Base-by-base conservation (phyloP, 2,329 filamentous ascomycete genomes). In the Calcarisporium arbuscula region DNA sequence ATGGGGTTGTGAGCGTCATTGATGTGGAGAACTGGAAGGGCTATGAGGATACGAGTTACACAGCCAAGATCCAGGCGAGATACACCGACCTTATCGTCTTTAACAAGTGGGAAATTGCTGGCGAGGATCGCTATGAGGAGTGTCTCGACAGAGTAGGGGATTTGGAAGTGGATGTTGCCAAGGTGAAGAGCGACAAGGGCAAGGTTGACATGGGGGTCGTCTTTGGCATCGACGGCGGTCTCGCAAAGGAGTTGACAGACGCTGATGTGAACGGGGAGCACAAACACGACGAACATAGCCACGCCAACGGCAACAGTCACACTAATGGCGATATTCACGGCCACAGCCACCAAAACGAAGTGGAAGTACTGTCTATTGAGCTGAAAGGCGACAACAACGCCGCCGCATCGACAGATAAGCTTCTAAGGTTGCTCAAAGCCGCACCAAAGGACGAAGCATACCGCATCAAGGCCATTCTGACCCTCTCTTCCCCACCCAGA, bases 11-110 rank as follows among this genome's bases (percentile, higher is more conserved):
- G 43, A 86, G 79, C 48, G 88, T 95, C 16, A 80, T 95, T 39
- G 89, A 95, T 52, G 88, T 94, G 9, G 89, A 95, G 72, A 95
- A 95, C 54, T 95, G 88, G 88, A 67, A 79, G 51, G 89, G 89
- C 0, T 95, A 95, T 53, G 86, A 92, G 49, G 88, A 94, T 58
- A 94, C 85, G 17, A 87, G 81, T 39, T 90, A 85, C 53, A 95
- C 89, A 37, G 89, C 89, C 6, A 81, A 83, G 53, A 69, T 95
- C 46, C 89, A 95, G 68, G 89, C 88, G 5, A 70, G 77, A 43
- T 95, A 94, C 57, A 95, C 89, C 9, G 89, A 95, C 60, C 57
- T 95, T 42, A 82, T 95, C 41, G 78, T 95, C 12, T 82, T 94
- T 50, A 95, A 95, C 58, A 95, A 95, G 64, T 94, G 87, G 85